Percentiles rank a stretch among this genome's conserved stretches.
phyloP scores from a whole-genome alignment of 805 yeast genomes.

The Saturnispora bothae region DNA sequence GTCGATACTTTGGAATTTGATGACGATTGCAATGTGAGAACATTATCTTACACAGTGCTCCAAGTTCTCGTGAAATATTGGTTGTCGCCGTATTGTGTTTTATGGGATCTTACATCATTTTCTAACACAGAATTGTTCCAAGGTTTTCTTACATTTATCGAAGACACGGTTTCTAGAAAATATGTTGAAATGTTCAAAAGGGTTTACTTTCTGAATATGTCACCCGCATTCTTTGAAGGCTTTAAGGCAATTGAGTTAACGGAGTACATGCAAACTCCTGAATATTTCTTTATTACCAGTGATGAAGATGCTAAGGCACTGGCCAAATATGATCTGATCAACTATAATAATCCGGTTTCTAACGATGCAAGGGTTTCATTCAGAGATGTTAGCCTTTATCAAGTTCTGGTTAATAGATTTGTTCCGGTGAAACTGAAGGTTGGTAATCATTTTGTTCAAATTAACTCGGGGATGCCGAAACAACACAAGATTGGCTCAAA shows the following conservation, averaged over 20 bases:
- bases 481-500: slow-evolving; percentile 29
- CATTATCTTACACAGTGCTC: slow-evolving; percentile 47
- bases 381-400: slow-evolving; percentile 42
- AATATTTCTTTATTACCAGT: slow-evolving; percentile 32
- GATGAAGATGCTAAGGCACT: slow-evolving; percentile 35
- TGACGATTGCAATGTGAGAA: slow-evolving; percentile 33
- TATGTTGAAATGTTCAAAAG: slow-evolving; percentile 43
- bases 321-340: slow-evolving; percentile 35
- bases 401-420: slow-evolving; percentile 37
- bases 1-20: slow-evolving; percentile 32
- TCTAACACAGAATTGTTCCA: slow-evolving; percentile 10
- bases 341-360: slow-evolving; percentile 31
- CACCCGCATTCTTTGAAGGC: slow-evolving; percentile 21
- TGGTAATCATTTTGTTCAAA: slow-evolving; percentile 60
- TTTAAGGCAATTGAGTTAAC: slow-evolving; percentile 10
- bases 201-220: slow-evolving; percentile 42
- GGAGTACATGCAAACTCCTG: slow-evolving; percentile 7
- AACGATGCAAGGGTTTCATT: slow-evolving; percentile 43
- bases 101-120: slow-evolving; percentile 63
- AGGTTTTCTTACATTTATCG: slow-evolving; percentile 12
- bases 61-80: slow-evolving; percentile 62
- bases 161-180: slow-evolving; percentile 36
- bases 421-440: slow-evolving; percentile 54
- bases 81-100: slow-evolving; percentile 52
- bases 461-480: slow-evolving; percentile 35